Conservation (phyloP, 345 rosid genomes). For the Salix viminalis region DNA sequence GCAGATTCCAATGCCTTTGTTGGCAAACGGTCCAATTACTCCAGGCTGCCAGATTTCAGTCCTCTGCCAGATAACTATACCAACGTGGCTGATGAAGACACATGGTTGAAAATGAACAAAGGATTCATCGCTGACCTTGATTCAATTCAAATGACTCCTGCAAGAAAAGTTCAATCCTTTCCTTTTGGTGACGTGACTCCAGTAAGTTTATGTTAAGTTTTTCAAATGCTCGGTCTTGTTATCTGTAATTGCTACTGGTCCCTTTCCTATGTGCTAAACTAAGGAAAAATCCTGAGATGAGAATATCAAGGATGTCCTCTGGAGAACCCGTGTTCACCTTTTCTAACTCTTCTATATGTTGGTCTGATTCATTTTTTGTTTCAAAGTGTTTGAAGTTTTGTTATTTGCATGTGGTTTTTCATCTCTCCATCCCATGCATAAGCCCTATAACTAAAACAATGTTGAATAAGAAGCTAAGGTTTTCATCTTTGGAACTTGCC, state of each 20-base stretch:
- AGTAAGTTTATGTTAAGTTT: slow-evolving; percentile 42
- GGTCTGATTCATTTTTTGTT: not conserved
- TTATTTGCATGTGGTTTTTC: not conserved
- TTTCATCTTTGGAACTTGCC: not conserved
- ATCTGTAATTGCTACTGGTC: not conserved
- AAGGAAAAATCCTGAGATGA: not conserved
- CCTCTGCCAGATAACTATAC: slow-evolving; percentile 75
- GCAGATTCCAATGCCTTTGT: slow-evolving; percentile 65
- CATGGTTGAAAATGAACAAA: slow-evolving; percentile 87
- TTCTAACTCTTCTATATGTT: not conserved
- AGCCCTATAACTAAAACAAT: not conserved
- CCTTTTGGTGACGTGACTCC: slow-evolving; percentile 44
- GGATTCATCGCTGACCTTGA: slow-evolving; percentile 84
- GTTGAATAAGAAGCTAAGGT: not conserved
- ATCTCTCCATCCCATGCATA: not conserved
- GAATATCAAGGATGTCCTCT: not conserved
- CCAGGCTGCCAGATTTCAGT: slow-evolving; percentile 58
- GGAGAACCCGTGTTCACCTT: not conserved
- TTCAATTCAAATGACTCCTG: slow-evolving; percentile 67
- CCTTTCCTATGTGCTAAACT: not conserved
- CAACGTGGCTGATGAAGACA: slow-evolving; percentile 87
- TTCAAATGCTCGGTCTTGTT: not conserved
- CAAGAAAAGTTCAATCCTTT: slow-evolving; percentile 59
- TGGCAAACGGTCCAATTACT: slow-evolving; percentile 64
- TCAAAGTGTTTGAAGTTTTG: not conserved